Conservation (phyloP, 129 eudicot genomes). For the Silybum marianum region DNA sequence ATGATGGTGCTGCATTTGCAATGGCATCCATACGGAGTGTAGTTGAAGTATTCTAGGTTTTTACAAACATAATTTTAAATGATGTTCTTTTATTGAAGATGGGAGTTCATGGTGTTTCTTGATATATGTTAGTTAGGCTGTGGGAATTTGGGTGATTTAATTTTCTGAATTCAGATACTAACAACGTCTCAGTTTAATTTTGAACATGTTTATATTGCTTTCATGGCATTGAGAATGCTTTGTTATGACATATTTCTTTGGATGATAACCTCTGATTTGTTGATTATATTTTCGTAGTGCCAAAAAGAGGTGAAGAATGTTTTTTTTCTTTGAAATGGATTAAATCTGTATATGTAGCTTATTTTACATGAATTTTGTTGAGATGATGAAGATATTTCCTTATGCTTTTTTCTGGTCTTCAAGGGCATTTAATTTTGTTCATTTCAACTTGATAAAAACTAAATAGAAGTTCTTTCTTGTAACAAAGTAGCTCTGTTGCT, state of each 20-base stretch:
- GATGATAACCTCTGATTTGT: background rate
- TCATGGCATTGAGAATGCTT: slow-evolving; percentile 18
- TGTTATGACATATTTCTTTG: slow-evolving; percentile 12
- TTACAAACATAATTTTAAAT: background rate
- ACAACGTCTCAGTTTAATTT: slow-evolving; percentile 8
- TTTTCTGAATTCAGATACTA: background rate
- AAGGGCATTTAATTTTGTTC: background rate
- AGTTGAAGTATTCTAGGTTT: background rate
- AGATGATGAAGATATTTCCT: background rate
- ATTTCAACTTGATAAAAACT: slow-evolving; percentile 1
- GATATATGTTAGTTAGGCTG: background rate
- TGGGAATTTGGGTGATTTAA: background rate
- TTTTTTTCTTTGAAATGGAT: background rate
- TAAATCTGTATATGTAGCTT: background rate
- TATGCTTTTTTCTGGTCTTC: background rate
- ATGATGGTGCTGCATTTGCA: slow-evolving; percentile 23
- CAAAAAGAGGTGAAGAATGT: background rate
- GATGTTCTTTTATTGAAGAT: background rate
- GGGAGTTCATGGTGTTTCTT: background rate
- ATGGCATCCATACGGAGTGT: background rate
- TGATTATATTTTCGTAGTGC: background rate
- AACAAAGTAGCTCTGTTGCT: background rate
- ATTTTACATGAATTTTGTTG: background rate
- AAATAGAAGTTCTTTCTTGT: background rate
- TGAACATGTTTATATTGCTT: slow-evolving; percentile 9